These are phyloP conservation scores for Talaromyces wortmannii DNA, from an alignment of 495 filamentous ascomycete genomes.

Conservation along the genomic window DNA sequence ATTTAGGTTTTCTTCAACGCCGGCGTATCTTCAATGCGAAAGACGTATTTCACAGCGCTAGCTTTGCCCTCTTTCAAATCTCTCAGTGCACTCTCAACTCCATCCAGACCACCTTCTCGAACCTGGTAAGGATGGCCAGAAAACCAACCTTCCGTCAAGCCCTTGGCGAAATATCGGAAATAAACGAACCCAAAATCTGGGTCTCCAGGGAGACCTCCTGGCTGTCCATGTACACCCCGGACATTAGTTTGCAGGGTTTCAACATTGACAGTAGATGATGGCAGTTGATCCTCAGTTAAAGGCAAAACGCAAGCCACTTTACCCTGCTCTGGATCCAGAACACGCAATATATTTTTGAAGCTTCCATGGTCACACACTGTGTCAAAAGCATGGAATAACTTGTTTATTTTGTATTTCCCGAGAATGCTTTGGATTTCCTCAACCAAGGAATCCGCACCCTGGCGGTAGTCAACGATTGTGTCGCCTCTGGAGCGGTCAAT, in stretches of 20 bases:
- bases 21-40: conserved; percentile 57
- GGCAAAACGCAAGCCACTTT: conserved; percentile 52
- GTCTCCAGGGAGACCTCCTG: conserved; percentile 26
- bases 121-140: conserved; percentile 55
- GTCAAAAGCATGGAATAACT: conserved; percentile 47
- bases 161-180: conserved; percentile 44
- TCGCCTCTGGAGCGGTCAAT: conserved; percentile 63
- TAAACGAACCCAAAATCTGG: conserved; percentile 54
- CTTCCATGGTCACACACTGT: conserved; percentile 50
- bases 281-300: conserved; percentile 17
- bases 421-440: conserved; percentile 5
- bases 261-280: conserved; percentile 15
- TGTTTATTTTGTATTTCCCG: background rate
- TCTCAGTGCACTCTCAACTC: conserved; percentile 44
- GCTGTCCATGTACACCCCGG: conserved; percentile 38
- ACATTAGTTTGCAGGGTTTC: conserved; percentile 27
- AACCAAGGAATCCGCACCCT: conserved; percentile 17
- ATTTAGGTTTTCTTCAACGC: conserved; percentile 38
- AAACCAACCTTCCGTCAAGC: conserved; percentile 54
- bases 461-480: conserved; percentile 63
- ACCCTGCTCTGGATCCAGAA: conserved; percentile 18
- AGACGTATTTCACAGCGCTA: conserved; percentile 63
- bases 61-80: conserved; percentile 57
- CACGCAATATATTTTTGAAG: conserved; percentile 17
- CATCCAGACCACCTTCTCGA: conserved; percentile 49